phyloP scores from a whole-genome alignment of 805 yeast species.

The Candida verbasci region DNA sequence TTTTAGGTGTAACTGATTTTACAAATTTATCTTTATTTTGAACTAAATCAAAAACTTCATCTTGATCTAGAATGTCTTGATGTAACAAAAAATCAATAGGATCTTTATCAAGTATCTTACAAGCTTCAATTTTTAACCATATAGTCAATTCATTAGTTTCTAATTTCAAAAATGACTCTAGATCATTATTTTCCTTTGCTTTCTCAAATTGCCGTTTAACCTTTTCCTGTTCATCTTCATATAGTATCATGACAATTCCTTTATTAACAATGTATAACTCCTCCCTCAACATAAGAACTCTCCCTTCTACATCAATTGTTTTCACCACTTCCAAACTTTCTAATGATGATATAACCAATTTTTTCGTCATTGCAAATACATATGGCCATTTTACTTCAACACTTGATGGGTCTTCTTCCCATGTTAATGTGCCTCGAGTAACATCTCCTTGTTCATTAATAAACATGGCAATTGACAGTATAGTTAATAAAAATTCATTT shows the following conservation, averaged over 20 bases:
- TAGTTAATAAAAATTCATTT: conserved; percentile 24
- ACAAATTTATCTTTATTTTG: conserved; percentile 1
- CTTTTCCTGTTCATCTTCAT: neutral
- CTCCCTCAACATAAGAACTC: conserved; percentile 1
- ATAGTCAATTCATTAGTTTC: neutral
- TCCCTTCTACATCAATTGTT: conserved; percentile 1
- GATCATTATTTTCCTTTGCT: neutral
- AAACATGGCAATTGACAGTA: conserved; percentile 39
- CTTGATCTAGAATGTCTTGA: neutral
- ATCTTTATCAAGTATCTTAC: conserved; percentile 1
- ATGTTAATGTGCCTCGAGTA: conserved; percentile 37
- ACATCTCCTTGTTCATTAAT: conserved; percentile 35
- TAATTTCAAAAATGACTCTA: conserved; percentile 1
- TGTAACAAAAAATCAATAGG: neutral
- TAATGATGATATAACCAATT: conserved; percentile 21
- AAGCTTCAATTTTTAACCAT: conserved; percentile 1
- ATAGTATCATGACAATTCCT: neutral
- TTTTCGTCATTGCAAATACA: conserved; percentile 25
- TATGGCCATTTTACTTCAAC: conserved; percentile 34
- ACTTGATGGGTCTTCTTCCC: conserved; percentile 33
- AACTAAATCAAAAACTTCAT: conserved; percentile 5
- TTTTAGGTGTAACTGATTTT: neutral
- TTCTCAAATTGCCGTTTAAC: neutral
- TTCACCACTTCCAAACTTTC: conserved; percentile 16
- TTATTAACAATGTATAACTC: neutral